Base-by-base conservation (phyloP, 495 filamentous ascomycete species). In the Neurospora sp. region DNA sequence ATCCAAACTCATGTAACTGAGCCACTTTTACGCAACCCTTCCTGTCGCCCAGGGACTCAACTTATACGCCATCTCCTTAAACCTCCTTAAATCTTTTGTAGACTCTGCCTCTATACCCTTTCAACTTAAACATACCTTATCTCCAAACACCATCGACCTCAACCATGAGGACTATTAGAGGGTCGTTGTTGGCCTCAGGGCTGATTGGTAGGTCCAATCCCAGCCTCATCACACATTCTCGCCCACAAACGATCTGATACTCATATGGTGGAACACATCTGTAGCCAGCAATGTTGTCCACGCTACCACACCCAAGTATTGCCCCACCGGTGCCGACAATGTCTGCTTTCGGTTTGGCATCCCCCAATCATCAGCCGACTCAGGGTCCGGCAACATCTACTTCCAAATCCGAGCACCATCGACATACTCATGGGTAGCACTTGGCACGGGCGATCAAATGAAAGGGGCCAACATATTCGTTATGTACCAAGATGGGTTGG, bases 391-490 rank as follows among this genome's bases (percentile, higher is more conserved):
- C 68, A 85, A 88, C 73, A 85, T 93, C 68, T 91, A 88, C 78
- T 84, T 93, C 72, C 91, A 92, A 74, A 85, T 94, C 65, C 82
- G 80, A 39, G 89, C 90, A 3, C 89, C 91, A 0, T 81, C 83
- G 2, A 81, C 81, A 0, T 84, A 87, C 74, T 79, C 85, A 77
- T 94, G 91, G 91, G 86, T 91, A 27, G 89, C 84, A 1, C 79
- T 92, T 8, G 91, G 90, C 8, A 89, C 90, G 53, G 91, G 91
- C 16, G 74, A 71, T 0, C 74, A 75, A 39, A 94, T 94, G 91
- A 75, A 78, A 1, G 88, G 86, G 18, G 81, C 91, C 18, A 89
- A 88, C 74, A 91, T 94, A 40, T 93, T 93, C 74, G 78, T 93
- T 39, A 85, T 92, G 74, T 93, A 92, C 78, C 79, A 87, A 20